These are phyloP conservation scores for Jimgerdemannia lactiflua DNA, from an alignment of 192 early-diverging fungal genomes.

Conservation along the genomic window DNA sequence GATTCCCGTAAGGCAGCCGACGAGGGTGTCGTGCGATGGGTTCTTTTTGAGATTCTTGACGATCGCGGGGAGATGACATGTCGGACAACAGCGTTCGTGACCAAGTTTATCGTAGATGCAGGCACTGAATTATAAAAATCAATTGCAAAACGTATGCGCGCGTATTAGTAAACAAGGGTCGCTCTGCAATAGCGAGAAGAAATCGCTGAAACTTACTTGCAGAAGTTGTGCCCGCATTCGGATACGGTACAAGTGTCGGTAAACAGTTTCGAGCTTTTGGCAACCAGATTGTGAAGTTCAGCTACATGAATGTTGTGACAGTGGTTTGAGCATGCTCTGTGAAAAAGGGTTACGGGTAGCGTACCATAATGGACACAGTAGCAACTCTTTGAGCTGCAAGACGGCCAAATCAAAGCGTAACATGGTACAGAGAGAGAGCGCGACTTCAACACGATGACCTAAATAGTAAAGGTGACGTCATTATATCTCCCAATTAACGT, in stretches of 20 bases:
- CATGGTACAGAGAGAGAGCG: not conserved
- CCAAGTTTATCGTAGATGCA: slow-evolving; percentile 28
- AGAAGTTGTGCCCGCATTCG: slow-evolving; percentile 39
- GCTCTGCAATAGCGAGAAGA: too few species aligned
- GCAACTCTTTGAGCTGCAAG: slow-evolving; percentile 14
- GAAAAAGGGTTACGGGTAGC: not conserved
- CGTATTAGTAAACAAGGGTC: not conserved
- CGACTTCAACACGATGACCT: too few species aligned
- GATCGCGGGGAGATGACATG: slow-evolving; percentile 24
- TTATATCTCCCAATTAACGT: not conserved
- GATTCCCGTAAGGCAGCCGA: slow-evolving; percentile 16
- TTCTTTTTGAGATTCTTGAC: slow-evolving; percentile 28
- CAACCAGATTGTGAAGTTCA: not conserved
- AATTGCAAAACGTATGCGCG: not conserved
- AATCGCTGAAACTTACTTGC: slow-evolving; percentile 21
- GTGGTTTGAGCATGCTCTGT: not conserved
- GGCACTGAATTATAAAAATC: not conserved
- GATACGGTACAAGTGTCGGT: slow-evolving; percentile 21
- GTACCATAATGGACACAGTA: slow-evolving; percentile 33
- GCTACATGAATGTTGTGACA: not conserved
- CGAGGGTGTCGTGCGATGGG: slow-evolving; percentile 29
- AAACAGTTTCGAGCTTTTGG: slow-evolving; percentile 14
- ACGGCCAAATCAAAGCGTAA: slow-evolving; percentile 29
- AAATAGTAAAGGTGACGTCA: not conserved
- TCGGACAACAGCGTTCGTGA: slow-evolving; percentile 22